Evolutionary conservation across 1,139 yeast genomes (phyloP).

Genomic region (Wickerhamomyces sp.): DNA sequence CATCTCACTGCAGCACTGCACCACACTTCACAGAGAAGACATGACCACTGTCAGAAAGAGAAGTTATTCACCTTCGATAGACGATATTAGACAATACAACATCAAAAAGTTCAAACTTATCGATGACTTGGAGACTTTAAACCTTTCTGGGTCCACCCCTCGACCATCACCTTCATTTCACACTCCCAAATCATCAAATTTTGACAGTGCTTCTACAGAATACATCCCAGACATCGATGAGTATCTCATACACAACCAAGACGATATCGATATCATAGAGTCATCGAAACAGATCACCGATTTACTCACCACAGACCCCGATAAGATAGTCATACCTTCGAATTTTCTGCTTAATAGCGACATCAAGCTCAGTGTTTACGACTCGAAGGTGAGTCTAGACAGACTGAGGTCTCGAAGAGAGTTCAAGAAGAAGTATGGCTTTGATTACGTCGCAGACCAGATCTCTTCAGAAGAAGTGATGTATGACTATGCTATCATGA

Average conservation of each 20-base stretch:
- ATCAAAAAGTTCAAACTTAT: constrained; percentile 10
- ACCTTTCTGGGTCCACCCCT: constrained; percentile 2
- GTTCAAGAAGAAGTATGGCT: not conserved
- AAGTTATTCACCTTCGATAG: constrained; percentile 14
- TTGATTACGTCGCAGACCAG: not conserved
- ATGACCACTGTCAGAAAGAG: constrained; percentile 5
- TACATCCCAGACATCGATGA: constrained; percentile 15
- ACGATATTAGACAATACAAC: constrained; percentile 16
- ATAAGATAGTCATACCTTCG: constrained; percentile 2
- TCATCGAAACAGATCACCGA: constrained; percentile 7
- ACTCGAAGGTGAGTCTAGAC: constrained; percentile 4
- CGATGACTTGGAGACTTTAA: constrained; percentile 8
- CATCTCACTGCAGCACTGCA: not conserved
- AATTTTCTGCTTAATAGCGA: not conserved
- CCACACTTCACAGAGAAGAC: too few relatives aligned
- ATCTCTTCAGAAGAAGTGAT: constrained; percentile 5
- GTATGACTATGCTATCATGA: constrained; percentile 3
- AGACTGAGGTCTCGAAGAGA: constrained; percentile 1
- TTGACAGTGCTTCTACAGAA: constrained; percentile 3
- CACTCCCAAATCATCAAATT: not conserved
- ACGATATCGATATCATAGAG: constrained; percentile 12
- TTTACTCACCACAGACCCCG: constrained; percentile 1
- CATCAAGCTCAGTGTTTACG: not conserved
- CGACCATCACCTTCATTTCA: not conserved
- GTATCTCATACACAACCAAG: constrained; percentile 13